Conservation (phyloP, 441 rosid genomes). For the Iberis amara region DNA sequence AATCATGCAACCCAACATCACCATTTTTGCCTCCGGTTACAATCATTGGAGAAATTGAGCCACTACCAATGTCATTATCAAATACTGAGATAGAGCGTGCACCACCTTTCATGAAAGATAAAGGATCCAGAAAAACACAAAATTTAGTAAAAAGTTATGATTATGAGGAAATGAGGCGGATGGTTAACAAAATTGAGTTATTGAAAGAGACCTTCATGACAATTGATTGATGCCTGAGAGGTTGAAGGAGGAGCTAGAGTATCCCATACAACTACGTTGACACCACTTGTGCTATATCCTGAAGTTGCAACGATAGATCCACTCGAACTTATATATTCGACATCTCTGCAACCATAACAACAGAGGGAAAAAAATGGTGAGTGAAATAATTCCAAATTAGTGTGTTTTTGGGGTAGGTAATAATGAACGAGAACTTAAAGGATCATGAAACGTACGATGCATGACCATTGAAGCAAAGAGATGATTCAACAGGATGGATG, state of each 20-base stretch:
- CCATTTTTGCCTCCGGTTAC: conserved; percentile 91
- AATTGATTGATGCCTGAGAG: conserved; percentile 71
- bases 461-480: conserved; percentile 78
- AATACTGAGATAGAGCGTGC: conserved; percentile 84
- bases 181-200: not conserved
- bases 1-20: conserved; percentile 88
- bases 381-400: conserved; percentile 3
- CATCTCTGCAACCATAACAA: conserved; percentile 60
- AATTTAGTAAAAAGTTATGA: conserved; percentile 11
- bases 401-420: conserved; percentile 4
- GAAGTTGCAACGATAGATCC: conserved; percentile 90
- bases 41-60: conserved; percentile 88
- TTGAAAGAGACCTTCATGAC: conserved; percentile 73
- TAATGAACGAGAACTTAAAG: conserved; percentile 11
- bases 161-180: not conserved
- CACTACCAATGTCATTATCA: conserved; percentile 81
- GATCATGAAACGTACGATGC: conserved; percentile 60
- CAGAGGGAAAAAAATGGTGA: conserved; percentile 1
- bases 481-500: conserved; percentile 73
- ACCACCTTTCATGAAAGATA: conserved; percentile 56
- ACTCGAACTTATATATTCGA: conserved; percentile 74
- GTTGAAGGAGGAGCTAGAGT: conserved; percentile 91
- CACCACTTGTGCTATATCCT: conserved; percentile 76
- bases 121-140: not conserved
- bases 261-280: conserved; percentile 92